Conservation (phyloP, 1,284 basidiomycete species). For the Mycocalia duriaeana region DNA sequence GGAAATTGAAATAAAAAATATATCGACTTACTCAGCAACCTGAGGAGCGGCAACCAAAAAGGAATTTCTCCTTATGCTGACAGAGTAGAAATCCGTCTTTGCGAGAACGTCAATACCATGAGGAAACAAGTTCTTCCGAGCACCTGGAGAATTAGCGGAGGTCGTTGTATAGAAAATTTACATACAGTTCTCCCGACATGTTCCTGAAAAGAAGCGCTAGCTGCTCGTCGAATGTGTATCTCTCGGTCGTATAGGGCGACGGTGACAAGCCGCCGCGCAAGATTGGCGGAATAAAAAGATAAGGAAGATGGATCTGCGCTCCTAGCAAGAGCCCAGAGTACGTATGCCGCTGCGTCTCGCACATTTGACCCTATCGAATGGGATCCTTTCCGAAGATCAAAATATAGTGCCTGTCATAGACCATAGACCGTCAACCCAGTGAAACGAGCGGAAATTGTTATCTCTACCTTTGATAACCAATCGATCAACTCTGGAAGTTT, state of each 20-base stretch:
- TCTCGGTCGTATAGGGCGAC: conserved; percentile 91
- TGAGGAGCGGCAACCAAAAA: conserved; percentile 82
- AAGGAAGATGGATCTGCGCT: conserved; percentile 63
- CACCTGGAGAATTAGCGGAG: too few species aligned
- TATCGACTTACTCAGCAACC: conserved; percentile 78
- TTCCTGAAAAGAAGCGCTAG: conserved; percentile 97
- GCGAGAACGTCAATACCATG: conserved; percentile 91
- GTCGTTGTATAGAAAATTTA: conserved; percentile 10
- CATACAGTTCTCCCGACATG: conserved; percentile 89
- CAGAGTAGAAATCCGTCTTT: conserved; percentile 92
- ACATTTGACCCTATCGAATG: conserved; percentile 94
- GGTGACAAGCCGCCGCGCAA: conserved; percentile 71
- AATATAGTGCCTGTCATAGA: conserved; percentile 71
- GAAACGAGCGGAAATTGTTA: conserved; percentile 4
- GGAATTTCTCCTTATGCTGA: conserved; percentile 80
- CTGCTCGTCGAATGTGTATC: conserved; percentile 91
- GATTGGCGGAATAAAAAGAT: conserved; percentile 53
- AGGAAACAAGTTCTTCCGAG: conserved; percentile 72
- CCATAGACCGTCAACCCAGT: conserved; percentile 10
- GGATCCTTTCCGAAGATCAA: conserved; percentile 87
- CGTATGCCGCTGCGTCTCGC: conserved; percentile 92
- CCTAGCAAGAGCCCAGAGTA: conserved; percentile 90
- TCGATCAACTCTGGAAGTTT: conserved; percentile 61
- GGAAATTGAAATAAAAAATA: too few species aligned
- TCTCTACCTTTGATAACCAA: conserved; percentile 73